phyloP scores from a whole-genome alignment of 2,329 filamentous ascomycete species.

The Colletotrichum musicola region DNA sequence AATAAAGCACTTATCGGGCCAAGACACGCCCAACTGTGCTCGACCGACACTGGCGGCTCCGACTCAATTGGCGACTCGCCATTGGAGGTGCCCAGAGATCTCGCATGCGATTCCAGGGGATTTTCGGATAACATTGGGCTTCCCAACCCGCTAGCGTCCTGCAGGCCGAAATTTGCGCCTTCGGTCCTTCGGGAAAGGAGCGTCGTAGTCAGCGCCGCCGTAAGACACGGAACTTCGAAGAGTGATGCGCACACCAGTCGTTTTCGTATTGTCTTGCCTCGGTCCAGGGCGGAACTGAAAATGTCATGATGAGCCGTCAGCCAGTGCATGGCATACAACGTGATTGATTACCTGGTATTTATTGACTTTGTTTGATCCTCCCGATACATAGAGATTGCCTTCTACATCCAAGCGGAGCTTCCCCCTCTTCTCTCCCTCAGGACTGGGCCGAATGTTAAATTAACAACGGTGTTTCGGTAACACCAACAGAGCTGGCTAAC shows the following conservation, averaged over 20 bases:
- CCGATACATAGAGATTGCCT: constrained; percentile 19
- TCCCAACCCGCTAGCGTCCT: constrained; percentile 12
- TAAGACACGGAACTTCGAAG: constrained; percentile 12
- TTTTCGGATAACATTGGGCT: constrained; percentile 2
- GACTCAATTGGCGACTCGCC: constrained; percentile 10
- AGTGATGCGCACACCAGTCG: background rate
- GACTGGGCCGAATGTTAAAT: constrained; percentile 22
- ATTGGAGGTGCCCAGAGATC: constrained; percentile 13
- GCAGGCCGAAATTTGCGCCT: constrained; percentile 11
- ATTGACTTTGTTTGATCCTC: constrained; percentile 28
- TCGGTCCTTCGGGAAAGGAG: background rate
- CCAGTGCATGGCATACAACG: background rate
- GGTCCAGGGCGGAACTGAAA: background rate
- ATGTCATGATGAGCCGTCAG: no score
- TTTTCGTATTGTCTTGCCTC: constrained; percentile 12
- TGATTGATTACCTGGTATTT: background rate
- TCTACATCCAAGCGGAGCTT: constrained; percentile 9
- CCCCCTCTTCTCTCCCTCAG: constrained; percentile 5
- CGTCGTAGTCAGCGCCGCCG: constrained; percentile 9
- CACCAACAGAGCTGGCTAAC: constrained; percentile 4
- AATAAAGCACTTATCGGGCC: background rate
- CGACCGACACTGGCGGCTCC: constrained; percentile 12
- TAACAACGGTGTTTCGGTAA: constrained; percentile 20
- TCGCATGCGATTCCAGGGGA: constrained; percentile 16
- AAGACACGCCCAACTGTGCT: constrained; percentile 14